Base-by-base conservation (phyloP, 306 rosid genomes). In the Citrullus mucosospermus region DNA sequence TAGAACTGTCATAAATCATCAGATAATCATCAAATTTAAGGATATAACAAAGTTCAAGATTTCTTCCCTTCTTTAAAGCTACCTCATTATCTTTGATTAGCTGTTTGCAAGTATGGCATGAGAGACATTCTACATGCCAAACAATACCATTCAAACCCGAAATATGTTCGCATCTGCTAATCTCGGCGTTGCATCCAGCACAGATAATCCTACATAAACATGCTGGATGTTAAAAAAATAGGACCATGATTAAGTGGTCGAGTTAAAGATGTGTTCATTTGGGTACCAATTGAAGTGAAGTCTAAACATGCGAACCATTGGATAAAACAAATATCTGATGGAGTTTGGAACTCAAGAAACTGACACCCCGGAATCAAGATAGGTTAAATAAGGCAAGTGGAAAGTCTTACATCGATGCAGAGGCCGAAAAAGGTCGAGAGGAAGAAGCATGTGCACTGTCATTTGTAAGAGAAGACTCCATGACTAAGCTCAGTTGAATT, bases 71-170 rank as follows among this genome's bases (percentile, higher is more conserved):
- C 6, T 43, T 76, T 77, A 32, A 28, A 38, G 68, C 44, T 69
- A 96, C 99, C 98, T 91, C 91, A 51, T 90, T 51, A 83, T 88
- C 97, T 39, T 88, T 91, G 78, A 96, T 96, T 43, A 97, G 91
- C 22, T 75, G 86, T 75, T 89, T 88, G 86, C 99, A 93, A 79
- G 88, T 85, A 75, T 65, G 87, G 81, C 99, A 96, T 51, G 87
- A 48, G 70, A 96, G 89, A 78, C 99, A 96, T 80, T 88, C 89
- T 65, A 93, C 91, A 88, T 96, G 98, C 96, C 97, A 93, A 81
- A 86, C 83, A 14, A 84, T 87, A 67, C 87, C 90, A 93, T 87
- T 82, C 80, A 88, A 84, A 80, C 85, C 87, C 78, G 90, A 85
- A 88, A 66, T 82, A 73, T 85, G 85, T 58, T 91, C 96, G 62